phyloP scores from a whole-genome alignment of 2,329 filamentous ascomycete genomes.

The Venturia asperata region DNA sequence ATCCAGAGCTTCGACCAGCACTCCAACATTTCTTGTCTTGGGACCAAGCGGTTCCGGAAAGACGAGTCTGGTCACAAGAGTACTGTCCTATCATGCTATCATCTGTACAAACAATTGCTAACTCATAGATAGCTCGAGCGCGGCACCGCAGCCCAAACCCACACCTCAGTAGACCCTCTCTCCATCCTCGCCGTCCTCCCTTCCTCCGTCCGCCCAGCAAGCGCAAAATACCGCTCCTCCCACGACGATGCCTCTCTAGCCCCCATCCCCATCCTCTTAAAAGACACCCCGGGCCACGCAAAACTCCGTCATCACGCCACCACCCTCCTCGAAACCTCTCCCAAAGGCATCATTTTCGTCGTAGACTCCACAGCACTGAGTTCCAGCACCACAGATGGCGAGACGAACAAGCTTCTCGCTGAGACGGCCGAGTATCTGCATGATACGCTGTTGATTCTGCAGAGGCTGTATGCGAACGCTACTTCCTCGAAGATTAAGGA shows the following conservation, averaged over 20 bases:
- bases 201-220: conserved; percentile 44
- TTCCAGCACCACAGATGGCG: conserved; percentile 29
- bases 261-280: conserved; percentile 64
- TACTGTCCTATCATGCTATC: conserved; percentile 32
- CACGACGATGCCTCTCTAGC: conserved; percentile 53
- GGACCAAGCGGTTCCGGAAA: conserved; percentile 82
- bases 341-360: conserved; percentile 74
- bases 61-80: conserved; percentile 76
- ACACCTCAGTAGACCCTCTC: conserved; percentile 56
- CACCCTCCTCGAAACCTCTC: conserved; percentile 44
- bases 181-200: conserved; percentile 52
- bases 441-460: conserved; percentile 75
- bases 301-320: conserved; percentile 70
- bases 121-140: conserved; percentile 44
- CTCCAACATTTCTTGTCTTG: conserved; percentile 71
- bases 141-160: conserved; percentile 47
- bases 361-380: conserved; percentile 63
- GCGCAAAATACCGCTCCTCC: conserved; percentile 57
- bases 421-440: conserved; percentile 80
- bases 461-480: conserved; percentile 57
- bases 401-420: conserved; percentile 47
- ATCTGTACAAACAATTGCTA: conserved; percentile 12
- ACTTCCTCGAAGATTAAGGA: conserved; percentile 52
- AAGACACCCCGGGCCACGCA: conserved; percentile 91
- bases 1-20: conserved; percentile 55